Conservation (phyloP, 352 stramenopile species). For the Pythium aphanidermatum region DNA sequence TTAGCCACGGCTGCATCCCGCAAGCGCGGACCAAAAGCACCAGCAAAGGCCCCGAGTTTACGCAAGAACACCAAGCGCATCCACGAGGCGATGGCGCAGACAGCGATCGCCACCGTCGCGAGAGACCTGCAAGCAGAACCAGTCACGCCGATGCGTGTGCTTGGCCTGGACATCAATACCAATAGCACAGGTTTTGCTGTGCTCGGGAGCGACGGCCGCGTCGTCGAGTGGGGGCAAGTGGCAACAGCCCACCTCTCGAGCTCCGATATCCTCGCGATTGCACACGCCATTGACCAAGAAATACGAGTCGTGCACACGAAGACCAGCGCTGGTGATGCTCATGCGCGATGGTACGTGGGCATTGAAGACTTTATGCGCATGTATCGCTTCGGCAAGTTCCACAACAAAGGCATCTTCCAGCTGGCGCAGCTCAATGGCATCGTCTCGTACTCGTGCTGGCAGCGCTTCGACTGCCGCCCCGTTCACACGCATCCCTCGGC, state of each 20-base stretch:
- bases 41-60: background rate
- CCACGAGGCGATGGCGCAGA: slow-evolving; percentile 38
- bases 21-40: background rate
- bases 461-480: slow-evolving; percentile 43
- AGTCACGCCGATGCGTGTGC: slow-evolving; percentile 39
- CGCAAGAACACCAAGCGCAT: slow-evolving; percentile 31
- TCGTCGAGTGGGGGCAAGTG: slow-evolving; percentile 57
- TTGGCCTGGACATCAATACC: slow-evolving; percentile 83
- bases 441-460: slow-evolving; percentile 73
- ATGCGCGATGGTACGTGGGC: slow-evolving; percentile 52
- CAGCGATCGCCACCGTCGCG: slow-evolving; percentile 10
- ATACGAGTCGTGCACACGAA: slow-evolving; percentile 25
- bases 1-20: slow-evolving; percentile 1
- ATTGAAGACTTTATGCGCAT: slow-evolving; percentile 86
- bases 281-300: slow-evolving; percentile 37
- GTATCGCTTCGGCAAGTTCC: slow-evolving; percentile 65
- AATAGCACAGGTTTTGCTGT: slow-evolving; percentile 75
- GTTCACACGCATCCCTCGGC: slow-evolving; percentile 70
- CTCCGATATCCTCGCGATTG: slow-evolving; percentile 60
- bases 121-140: background rate
- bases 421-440: slow-evolving; percentile 83
- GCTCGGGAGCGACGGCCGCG: slow-evolving; percentile 38
- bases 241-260: slow-evolving; percentile 53
- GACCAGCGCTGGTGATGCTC: background rate
- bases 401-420: slow-evolving; percentile 84